Percentiles rank a stretch among this genome's conserved stretches.
These are phyloP conservation scores for Coemansia sp. DNA, from an alignment of 192 early-diverging fungal genomes.

Conservation along the genomic window DNA sequence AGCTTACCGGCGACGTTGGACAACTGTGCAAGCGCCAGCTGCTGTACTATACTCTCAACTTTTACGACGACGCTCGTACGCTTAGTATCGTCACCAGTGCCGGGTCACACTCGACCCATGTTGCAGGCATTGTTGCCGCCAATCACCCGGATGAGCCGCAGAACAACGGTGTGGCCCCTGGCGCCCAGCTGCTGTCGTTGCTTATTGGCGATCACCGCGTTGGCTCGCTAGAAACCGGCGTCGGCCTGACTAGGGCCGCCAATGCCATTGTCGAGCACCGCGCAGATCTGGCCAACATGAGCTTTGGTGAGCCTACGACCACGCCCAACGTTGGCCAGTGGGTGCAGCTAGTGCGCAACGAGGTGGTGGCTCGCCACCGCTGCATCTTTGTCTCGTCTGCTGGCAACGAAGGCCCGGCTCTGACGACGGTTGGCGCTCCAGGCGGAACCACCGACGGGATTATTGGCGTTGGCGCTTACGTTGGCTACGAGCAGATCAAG, in stretches of 20 bases:
- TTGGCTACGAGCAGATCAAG: constrained; percentile 79
- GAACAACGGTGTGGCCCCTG: constrained; percentile 91
- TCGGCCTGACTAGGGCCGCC: constrained; percentile 78
- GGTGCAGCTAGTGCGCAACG: constrained; percentile 73
- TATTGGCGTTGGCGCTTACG: constrained; percentile 93
- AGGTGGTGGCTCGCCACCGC: constrained; percentile 81
- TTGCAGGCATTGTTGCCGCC: constrained; percentile 90
- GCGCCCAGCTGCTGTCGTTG: constrained; percentile 91
- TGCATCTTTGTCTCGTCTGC: constrained; percentile 87
- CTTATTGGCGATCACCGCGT: constrained; percentile 87
- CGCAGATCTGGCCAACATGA: constrained; percentile 81
- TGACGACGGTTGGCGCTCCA: constrained; percentile 83
- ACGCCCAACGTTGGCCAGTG: constrained; percentile 77
- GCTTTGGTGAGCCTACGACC: constrained; percentile 80
- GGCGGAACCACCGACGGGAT: constrained; percentile 71
- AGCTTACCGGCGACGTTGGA: constrained; percentile 67
- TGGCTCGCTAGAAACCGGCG: constrained; percentile 80
- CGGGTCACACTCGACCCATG: constrained; percentile 92
- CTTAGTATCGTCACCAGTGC: constrained; percentile 81
- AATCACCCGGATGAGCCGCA: constrained; percentile 82
- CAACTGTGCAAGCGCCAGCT: constrained; percentile 75
- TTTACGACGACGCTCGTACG: constrained; percentile 80
- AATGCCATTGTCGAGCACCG: constrained; percentile 67
- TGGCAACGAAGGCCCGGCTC: constrained; percentile 90
- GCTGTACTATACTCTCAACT: constrained; percentile 89